A percentile compares a stretch with the other conserved stretches of the same genome.
Conservation (phyloP, 768 basidiomycete species). For the Rossbeevera mucosa region DNA sequence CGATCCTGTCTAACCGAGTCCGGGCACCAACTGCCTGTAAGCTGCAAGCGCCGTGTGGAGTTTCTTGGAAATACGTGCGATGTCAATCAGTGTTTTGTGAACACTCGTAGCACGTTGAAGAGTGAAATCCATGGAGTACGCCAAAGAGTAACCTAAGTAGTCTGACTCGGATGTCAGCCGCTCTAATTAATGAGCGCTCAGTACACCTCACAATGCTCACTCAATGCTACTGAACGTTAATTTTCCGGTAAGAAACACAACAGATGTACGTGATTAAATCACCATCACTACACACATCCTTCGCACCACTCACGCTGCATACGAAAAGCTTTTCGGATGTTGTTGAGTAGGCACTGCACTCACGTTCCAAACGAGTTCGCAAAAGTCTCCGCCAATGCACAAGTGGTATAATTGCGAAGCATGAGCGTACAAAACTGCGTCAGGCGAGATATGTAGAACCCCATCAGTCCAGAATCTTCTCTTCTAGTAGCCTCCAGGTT, state of each 20-base stretch:
- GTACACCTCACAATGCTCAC: too few relatives aligned
- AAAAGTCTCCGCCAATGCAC: background rate
- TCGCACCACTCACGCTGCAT: too few relatives aligned
- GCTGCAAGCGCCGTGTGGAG: background rate
- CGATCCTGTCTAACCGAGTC: conserved; percentile 1
- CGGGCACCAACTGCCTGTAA: background rate
- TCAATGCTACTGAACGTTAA: too few relatives aligned
- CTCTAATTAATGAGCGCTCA: too few relatives aligned
- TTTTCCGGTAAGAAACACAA: too few relatives aligned
- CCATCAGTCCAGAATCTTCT: conserved; percentile 28
- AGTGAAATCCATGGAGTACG: background rate
- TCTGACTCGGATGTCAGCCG: too few relatives aligned
- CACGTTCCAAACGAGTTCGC: too few relatives aligned
- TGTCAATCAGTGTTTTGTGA: background rate
- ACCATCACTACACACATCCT: too few relatives aligned
- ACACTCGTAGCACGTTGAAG: background rate
- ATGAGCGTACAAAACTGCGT: background rate
- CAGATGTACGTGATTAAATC: too few relatives aligned
- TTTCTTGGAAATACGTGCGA: background rate
- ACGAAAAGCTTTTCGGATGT: too few relatives aligned
- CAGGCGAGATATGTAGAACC: conserved; percentile 35
- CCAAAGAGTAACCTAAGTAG: too few relatives aligned
- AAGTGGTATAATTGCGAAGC: background rate
- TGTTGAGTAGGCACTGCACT: too few relatives aligned
- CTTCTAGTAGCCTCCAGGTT: conserved; percentile 39